Base-by-base conservation (phyloP, 768 basidiomycete species). In the Collybia sp. region DNA sequence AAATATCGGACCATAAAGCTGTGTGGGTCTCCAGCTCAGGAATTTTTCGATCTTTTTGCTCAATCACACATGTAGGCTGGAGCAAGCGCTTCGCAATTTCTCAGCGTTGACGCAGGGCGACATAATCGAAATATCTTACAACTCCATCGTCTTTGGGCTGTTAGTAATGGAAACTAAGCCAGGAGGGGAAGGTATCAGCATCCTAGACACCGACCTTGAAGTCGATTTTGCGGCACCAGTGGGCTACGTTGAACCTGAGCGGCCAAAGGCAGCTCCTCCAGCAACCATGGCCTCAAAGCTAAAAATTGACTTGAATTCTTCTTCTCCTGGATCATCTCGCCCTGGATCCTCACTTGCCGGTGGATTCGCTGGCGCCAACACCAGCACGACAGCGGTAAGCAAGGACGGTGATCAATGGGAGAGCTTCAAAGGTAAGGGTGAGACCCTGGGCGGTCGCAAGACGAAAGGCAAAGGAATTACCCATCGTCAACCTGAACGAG, bases 121-220 rank as follows among this genome's bases (percentile, higher is more conserved):
- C 60, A 95, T 96, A 50, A 91, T 99, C 61, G 96, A 98, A 67
- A 95, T 99, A 58, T 82, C 75, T n/a, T 97, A 99, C 68, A 98
- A 98, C 63, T 83, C 84, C 0, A 92, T 99, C 57, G 78, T 92
- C 16, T 98, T 99, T 61, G 91, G 93, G 42, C 77, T 99, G 39
- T 81, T 97, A 36, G 85, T 99, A 32, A 96, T 98, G 92, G 95
- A 98, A 66, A 80, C 86, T 10, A 77, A 73, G 38, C 93, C 93
- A 1, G 88, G 87, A 6, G 90, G 86, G 15, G 81, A 81, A 47
- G 95, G 93, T 6, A 97, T 99, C 56, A 82, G 72, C 40, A 80
- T 97, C 43, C 68, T 96, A 43, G 93, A 99, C 59, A 97, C 93
- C 0, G 96, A 99, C 75, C 80, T 99, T 1, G 94, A 97, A 66